Evolutionary conservation across 192 early-diverging fungal genomes (phyloP).

Genomic region (Coemansia guatemalensis): DNA sequence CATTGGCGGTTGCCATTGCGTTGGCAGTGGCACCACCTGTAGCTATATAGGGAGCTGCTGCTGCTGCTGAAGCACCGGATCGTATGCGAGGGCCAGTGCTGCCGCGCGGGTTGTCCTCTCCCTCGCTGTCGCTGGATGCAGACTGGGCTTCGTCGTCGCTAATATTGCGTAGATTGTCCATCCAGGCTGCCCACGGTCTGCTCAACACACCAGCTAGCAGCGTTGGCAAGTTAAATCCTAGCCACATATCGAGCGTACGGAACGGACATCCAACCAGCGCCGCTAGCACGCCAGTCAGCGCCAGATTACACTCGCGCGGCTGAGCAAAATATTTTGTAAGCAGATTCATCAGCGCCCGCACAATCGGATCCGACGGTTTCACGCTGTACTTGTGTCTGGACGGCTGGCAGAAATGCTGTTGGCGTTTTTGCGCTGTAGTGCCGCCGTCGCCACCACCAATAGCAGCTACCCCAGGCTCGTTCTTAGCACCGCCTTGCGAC

Average conservation of each 20-base stretch:
- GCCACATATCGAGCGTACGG: slow-evolving; percentile 66
- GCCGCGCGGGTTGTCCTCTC: slow-evolving; percentile 35
- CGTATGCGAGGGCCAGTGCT: slow-evolving; percentile 8
- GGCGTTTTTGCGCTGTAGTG: slow-evolving; percentile 4
- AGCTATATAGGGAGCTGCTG: background rate
- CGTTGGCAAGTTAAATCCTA: slow-evolving; percentile 58
- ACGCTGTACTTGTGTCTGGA: slow-evolving; percentile 35
- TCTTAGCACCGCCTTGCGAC: background rate
- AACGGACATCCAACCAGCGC: slow-evolving; percentile 78
- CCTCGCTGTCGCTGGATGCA: slow-evolving; percentile 38
- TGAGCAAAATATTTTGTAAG: slow-evolving; percentile 82
- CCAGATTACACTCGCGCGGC: slow-evolving; percentile 84
- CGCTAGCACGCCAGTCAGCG: slow-evolving; percentile 84
- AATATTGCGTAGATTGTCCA: slow-evolving; percentile 51
- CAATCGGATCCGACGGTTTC: slow-evolving; percentile 60
- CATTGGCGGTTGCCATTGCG: slow-evolving; percentile 37
- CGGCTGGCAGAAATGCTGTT: background rate
- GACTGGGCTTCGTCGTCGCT: slow-evolving; percentile 24
- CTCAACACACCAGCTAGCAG: slow-evolving; percentile 46
- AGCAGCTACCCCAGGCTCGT: background rate
- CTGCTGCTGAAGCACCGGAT: background rate
- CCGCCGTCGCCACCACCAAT: background rate
- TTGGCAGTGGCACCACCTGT: slow-evolving; percentile 42
- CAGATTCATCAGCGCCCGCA: slow-evolving; percentile 67
- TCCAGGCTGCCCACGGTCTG: slow-evolving; percentile 47